These are phyloP conservation scores for Berkeleyomyces rouxiae DNA, from an alignment of 2,329 filamentous ascomycete species.

Conservation along the genomic window DNA sequence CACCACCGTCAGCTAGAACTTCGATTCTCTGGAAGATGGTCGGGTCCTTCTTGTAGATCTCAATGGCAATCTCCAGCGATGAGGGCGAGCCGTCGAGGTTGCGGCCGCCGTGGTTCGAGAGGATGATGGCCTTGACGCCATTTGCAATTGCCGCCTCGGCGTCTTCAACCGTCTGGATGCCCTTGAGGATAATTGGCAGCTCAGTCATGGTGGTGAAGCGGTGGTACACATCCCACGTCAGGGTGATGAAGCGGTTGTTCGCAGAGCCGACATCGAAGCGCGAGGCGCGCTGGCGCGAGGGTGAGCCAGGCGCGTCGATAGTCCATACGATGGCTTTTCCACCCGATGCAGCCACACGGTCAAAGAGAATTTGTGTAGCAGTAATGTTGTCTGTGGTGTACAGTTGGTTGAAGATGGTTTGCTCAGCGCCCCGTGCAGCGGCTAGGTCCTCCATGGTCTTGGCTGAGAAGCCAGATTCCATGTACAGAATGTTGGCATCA, in stretches of 20 bases:
- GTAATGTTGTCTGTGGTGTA: constrained; percentile 22
- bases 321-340: constrained; percentile 25
- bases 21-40: constrained; percentile 18
- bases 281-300: constrained; percentile 23
- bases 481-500: constrained; percentile 29
- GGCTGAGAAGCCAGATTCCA: constrained; percentile 21
- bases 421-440: constrained; percentile 16
- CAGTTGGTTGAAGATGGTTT: constrained; percentile 18
- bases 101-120: constrained; percentile 28
- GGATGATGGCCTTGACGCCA: constrained; percentile 25
- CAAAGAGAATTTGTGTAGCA: constrained; percentile 21
- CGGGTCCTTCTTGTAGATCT: constrained; percentile 18
- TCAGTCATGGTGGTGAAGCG: constrained; percentile 11
- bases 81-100: constrained; percentile 25
- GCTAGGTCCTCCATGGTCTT: constrained; percentile 23
- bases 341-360: constrained; percentile 20
- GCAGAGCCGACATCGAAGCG: constrained; percentile 25
- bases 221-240: constrained; percentile 14
- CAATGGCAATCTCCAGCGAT: constrained; percentile 21
- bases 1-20: constrained; percentile 24
- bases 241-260: constrained; percentile 13
- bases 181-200: constrained; percentile 26
- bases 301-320: constrained; percentile 18
- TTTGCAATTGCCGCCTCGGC: constrained; percentile 23
- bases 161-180: constrained; percentile 26